Evolutionary conservation across 208 protist species (phyloP).

Genomic region (Acanthamoeba lenticulata): DNA sequence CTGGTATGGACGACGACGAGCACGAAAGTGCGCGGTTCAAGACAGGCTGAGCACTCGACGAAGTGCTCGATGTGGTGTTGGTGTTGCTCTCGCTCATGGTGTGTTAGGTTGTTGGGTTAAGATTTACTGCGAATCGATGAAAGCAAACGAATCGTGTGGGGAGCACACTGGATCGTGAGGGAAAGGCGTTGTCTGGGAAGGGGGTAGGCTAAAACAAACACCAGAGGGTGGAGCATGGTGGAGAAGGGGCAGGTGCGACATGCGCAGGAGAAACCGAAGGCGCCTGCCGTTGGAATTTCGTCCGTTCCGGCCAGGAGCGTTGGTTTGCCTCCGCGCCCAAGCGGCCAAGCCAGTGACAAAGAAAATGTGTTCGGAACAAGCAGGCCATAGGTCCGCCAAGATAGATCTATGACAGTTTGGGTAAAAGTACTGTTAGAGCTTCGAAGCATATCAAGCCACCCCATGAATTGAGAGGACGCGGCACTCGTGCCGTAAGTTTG

Average conservation of each 20-base stretch:
- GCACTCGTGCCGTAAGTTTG: no score
- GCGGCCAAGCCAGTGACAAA: no score
- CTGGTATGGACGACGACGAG: neutral
- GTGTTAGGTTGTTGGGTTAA: neutral
- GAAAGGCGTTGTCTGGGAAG: neutral
- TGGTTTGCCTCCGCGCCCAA: no score
- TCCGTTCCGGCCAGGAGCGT: neutral
- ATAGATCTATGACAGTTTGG: no score
- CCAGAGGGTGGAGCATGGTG: neutral
- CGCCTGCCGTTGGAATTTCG: neutral
- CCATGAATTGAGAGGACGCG: no score
- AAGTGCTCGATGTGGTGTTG: neutral
- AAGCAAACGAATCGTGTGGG: no score
- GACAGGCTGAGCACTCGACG: no score
- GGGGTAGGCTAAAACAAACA: neutral
- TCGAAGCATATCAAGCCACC: no score
- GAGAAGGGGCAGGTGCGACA: neutral
- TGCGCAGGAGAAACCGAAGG: neutral
- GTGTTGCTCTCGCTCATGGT: neutral
- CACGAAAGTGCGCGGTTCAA: neutral
- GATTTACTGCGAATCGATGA: neutral
- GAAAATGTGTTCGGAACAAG: no score
- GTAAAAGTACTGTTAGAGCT: no score
- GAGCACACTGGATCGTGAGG: no score
- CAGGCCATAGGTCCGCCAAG: no score